Conservation (phyloP, 1,284 basidiomycete genomes). For the Naganishia albida region DNA sequence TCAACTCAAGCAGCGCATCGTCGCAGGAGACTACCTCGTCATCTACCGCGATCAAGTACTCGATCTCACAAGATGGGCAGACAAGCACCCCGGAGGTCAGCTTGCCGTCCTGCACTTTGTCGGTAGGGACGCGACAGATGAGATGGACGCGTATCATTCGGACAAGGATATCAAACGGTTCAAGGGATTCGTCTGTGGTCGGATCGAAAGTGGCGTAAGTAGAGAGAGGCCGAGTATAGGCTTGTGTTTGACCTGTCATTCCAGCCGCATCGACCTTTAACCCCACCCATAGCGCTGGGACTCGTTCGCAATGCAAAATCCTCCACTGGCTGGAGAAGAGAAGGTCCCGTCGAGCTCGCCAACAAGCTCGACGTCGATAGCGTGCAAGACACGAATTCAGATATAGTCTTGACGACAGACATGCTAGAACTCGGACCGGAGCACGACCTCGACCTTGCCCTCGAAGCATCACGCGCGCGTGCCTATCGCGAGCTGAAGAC, state of each 20-base stretch:
- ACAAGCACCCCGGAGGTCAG: constrained; percentile 83
- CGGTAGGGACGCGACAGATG: constrained; percentile 90
- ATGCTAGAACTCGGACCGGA: constrained; percentile 57
- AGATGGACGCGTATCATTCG: constrained; percentile 89
- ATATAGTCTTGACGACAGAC: constrained; percentile 38
- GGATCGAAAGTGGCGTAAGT: constrained; percentile 61
- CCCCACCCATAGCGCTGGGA: constrained; percentile 86
- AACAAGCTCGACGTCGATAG: constrained; percentile 3
- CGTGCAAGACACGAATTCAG: background rate
- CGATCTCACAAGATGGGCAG: constrained; percentile 79
- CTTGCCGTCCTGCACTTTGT: constrained; percentile 93
- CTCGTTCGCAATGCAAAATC: constrained; percentile 61
- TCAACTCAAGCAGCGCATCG: constrained; percentile 28
- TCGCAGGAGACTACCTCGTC: constrained; percentile 34
- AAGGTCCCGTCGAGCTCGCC: constrained; percentile 45
- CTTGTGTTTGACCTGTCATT: background rate
- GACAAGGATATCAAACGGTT: constrained; percentile 68
- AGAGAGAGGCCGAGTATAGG: too few species aligned
- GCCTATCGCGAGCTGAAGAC: constrained; percentile 81
- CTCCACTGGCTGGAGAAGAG: constrained; percentile 45
- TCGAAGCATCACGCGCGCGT: constrained; percentile 70
- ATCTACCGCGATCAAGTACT: constrained; percentile 77
- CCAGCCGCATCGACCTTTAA: constrained; percentile 72
- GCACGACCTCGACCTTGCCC: constrained; percentile 59
- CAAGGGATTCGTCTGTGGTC: constrained; percentile 71